Conservation (phyloP, 1,139 yeast species). For the Saccharomyces hybrid region DNA sequence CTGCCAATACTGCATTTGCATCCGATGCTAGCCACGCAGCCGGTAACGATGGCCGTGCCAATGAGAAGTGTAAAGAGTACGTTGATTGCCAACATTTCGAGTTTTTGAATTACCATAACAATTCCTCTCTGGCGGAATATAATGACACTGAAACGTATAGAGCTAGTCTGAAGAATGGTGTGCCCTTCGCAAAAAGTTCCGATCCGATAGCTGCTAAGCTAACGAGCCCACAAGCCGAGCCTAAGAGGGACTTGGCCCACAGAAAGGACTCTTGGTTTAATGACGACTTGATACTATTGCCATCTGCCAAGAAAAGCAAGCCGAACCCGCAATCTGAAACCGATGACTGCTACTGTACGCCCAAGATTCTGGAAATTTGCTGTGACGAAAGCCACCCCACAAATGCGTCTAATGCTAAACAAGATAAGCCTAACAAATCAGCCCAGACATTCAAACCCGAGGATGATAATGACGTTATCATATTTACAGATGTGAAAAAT, state of each 20-base stretch:
- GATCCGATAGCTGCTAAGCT: neutral
- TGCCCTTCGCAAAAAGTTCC: neutral
- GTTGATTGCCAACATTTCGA: slow-evolving; percentile 37
- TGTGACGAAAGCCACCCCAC: slow-evolving; percentile 32
- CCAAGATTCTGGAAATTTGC: slow-evolving; percentile 35
- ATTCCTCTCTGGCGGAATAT: neutral
- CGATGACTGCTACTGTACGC: slow-evolving; percentile 28
- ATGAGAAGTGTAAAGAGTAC: slow-evolving; percentile 5
- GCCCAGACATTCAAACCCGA: neutral
- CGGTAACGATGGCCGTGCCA: neutral
- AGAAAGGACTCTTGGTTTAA: neutral
- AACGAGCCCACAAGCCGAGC: neutral
- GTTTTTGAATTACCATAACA: slow-evolving; percentile 34
- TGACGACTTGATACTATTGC: neutral
- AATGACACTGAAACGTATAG: neutral
- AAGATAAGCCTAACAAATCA: neutral
- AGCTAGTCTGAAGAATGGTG: neutral
- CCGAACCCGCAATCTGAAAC: slow-evolving; percentile 2
- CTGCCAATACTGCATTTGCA: neutral
- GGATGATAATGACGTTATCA: neutral
- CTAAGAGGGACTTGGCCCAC: neutral
- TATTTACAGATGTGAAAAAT: neutral
- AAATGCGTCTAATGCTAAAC: neutral
- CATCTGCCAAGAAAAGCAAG: slow-evolving; percentile 1
- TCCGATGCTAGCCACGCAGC: neutral